These are phyloP conservation scores for Xylaria grammica DNA, from an alignment of 495 filamentous ascomycete genomes.

Conservation along the genomic window DNA sequence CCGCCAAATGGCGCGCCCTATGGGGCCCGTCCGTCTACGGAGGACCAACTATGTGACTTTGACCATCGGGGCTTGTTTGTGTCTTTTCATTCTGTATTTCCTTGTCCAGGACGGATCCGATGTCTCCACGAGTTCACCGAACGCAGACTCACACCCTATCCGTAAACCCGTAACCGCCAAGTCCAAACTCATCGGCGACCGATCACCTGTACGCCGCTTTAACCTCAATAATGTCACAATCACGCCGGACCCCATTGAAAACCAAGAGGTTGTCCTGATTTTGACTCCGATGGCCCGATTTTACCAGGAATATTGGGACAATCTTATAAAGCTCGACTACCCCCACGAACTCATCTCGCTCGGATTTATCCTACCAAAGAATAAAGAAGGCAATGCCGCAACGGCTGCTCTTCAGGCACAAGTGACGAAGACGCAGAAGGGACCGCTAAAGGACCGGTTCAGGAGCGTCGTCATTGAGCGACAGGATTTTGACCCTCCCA, in stretches of 20 bases:
- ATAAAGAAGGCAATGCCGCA: conserved; percentile 82
- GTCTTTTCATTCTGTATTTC: conserved; percentile 61
- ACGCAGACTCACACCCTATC: conserved; percentile 72
- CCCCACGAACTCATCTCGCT: conserved; percentile 93
- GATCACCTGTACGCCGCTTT: conserved; percentile 92
- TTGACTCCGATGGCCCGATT: conserved; percentile 92
- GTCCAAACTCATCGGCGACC: conserved; percentile 59
- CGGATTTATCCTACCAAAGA: conserved; percentile 96
- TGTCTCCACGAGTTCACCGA: conserved; percentile 45
- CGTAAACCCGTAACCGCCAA: conserved; percentile 80
- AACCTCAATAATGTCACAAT: conserved; percentile 92
- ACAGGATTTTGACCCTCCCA: conserved; percentile 89
- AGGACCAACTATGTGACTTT: conserved; percentile 59
- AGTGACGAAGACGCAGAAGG: conserved; percentile 81
- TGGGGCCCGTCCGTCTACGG: conserved; percentile 62
- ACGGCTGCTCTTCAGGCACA: conserved; percentile 81
- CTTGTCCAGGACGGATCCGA: conserved; percentile 32
- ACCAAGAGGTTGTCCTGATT: conserved; percentile 86
- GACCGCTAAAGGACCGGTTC: conserved; percentile 80
- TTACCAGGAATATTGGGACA: conserved; percentile 95
- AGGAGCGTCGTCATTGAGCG: conserved; percentile 89
- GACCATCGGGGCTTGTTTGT: conserved; percentile 52
- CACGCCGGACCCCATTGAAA: conserved; percentile 70
- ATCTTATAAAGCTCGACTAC: conserved; percentile 81
- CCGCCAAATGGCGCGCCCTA: conserved; percentile 54